Evolutionary conservation across 495 filamentous ascomycete genomes (phyloP), one percentile per base, ranked within the genome.

Genomic region (Aspergillus panamensis): DNA sequence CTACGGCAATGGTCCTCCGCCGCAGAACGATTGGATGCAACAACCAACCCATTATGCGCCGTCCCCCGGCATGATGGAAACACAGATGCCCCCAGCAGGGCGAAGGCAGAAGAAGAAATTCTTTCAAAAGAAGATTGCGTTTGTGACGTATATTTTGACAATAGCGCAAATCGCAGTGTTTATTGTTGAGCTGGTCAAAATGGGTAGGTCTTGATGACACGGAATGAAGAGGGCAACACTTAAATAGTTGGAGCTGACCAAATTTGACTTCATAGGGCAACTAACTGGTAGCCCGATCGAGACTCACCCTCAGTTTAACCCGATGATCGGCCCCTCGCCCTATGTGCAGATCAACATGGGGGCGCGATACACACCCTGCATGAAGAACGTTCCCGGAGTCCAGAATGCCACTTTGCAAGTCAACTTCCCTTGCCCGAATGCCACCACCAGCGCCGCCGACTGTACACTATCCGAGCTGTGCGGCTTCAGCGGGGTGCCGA

Each of bases 341-440:
- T 90, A 89, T 62, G 82, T 97, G 30, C 85, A 94, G 60, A 96
- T 98, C 71, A 95, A 94, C 67, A 96, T 97, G 91, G 94, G 94
- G 57, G 90, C 93, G 33, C 84, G 93, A 25, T 98, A 88, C 69
- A 84, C 90, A 6, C 90, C 93, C 6, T 98, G 94, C 71, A 98
- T 98, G 94, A 92, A 91, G 73, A 88, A 84, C 55, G 82, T 88
- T 13, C 70, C 82, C 19, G 80, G 81, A 3, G 73, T 94, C 10
- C 86, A 92, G 62, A 72, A 84, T 57, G 64, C 74, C 5, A 80
- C 77, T 35, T 69, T 74, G 19, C 51, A 64, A 5, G 75, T 87
- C 47, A 55, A 59, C 9, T 96, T 87, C 79, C 85, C 83, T 2
- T 97, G 92, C 65, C 93, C 93, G 1, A 87, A 87, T 65, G 75